Evolutionary conservation across 169 alveolate species (phyloP), one percentile per base, ranked within the genome.

Genomic region (Babesia caballi): DNA sequence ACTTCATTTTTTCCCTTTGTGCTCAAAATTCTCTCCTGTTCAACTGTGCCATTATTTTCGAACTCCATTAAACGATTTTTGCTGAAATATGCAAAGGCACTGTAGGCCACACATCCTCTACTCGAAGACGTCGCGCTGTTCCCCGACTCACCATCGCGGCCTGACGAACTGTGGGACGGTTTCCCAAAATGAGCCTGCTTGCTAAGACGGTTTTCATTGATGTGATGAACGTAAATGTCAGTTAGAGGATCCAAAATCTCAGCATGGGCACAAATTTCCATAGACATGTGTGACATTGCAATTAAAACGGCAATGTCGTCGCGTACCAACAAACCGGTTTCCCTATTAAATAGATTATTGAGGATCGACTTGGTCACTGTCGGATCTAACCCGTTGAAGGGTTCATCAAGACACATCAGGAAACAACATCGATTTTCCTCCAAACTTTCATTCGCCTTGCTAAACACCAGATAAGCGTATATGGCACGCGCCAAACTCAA

Each of bases 401-500:
- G 47, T 35, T 83, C 91, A 51, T 89, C 94, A 3, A 89, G 63
- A n/a, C 87, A 73, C 49, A 85, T 78, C 38, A 89, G 32, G 81
- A 70, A 81, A 23, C 78, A 52, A 40, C 83, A 81, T 44, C 75
- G 49, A 21, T 47, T 33, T 30, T 47, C 47, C 38, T 41, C 68
- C 42, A 58, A 30, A 17, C 58, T 3, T 59, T 61, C 61, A 46
- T 78, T 78, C 19, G 71, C 83, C 70, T 70, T 61, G 75, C 71
- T 69, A 77, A 68, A 70, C 6, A 83, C 49, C 60, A 76, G n/a
- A 36, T 77, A 77, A 2, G 85, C 87, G 76, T 96, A 96, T 2
- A 96, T 61, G 4, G 97, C 97, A 49, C 99, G 61, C 8, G 99
- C 99, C 58, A 96, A 83, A 63, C 94, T 82, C 12, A 96, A 71